Evolutionary conservation across 2,329 filamentous ascomycete species (phyloP).

Genomic region (Colletotrichum sp.): DNA sequence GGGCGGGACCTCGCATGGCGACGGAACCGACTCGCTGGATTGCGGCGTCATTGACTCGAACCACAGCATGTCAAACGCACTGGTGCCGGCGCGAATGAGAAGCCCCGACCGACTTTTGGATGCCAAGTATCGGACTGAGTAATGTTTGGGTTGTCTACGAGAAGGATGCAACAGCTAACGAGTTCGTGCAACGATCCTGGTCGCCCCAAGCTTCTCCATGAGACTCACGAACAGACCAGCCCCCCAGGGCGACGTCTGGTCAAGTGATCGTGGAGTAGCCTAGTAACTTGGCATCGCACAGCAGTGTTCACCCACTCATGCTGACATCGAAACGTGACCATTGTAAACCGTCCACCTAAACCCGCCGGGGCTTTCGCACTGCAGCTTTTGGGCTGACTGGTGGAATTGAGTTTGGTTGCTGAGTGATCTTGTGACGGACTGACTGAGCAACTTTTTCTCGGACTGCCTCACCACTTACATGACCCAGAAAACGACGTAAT

Average conservation of each 20-base stretch:
- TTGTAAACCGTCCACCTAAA: too few species aligned
- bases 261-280: rapidly evolving
- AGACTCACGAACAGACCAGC: background rate
- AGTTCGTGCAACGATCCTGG: background rate
- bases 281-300: rapidly evolving
- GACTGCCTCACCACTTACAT: too few species aligned
- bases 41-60: background rate
- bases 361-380: too few species aligned
- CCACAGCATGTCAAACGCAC: background rate
- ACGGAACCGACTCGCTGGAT: background rate
- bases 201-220: background rate
- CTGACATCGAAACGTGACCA: background rate
- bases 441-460: too few species aligned
- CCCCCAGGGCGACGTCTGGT: rapidly evolving
- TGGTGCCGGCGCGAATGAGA: background rate
- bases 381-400: too few species aligned
- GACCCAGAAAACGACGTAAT: too few species aligned
- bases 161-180: background rate
- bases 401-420: background rate
- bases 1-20: background rate
- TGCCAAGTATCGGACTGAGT: background rate
- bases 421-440: too few species aligned
- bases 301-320: rapidly evolving
- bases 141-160: background rate
- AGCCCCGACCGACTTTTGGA: background rate